Evolutionary conservation across 1,284 basidiomycete genomes (phyloP).

Genomic region (Violaceomyces palustris): DNA sequence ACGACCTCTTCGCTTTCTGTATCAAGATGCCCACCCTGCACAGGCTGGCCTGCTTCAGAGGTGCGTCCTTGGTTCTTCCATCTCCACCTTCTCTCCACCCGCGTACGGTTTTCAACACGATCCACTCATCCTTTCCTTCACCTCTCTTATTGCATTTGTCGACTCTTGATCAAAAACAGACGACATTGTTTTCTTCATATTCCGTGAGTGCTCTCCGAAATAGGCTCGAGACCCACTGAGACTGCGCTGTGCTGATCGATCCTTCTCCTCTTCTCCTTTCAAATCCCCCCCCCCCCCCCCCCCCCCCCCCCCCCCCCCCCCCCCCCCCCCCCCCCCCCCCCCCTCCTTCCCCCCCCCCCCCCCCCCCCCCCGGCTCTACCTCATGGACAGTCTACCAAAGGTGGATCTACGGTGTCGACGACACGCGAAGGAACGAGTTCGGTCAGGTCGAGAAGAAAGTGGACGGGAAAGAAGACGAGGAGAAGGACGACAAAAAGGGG

Average conservation of each 20-base stretch:
- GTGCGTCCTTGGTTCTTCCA: too few relatives aligned
- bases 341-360: too few relatives aligned
- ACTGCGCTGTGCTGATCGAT: background rate
- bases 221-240: too few relatives aligned
- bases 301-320: too few relatives aligned
- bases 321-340: too few relatives aligned
- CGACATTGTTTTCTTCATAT: constrained; percentile 52
- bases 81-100: too few relatives aligned
- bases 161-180: too few relatives aligned
- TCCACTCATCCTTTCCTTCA: too few relatives aligned
- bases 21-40: constrained; percentile 95
- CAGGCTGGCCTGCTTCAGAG: constrained; percentile 73
- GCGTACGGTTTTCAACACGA: too few relatives aligned
- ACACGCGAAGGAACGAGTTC: constrained; percentile 88
- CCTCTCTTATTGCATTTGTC: too few relatives aligned
- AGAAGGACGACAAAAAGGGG: constrained; percentile 1
- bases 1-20: constrained; percentile 75
- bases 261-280: too few relatives aligned
- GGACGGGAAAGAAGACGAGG: constrained; percentile 4
- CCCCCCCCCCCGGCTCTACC: background rate
- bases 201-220: constrained; percentile 8
- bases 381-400: constrained; percentile 59
- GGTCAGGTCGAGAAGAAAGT: constrained; percentile 60
- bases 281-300: too few relatives aligned
- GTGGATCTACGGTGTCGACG: constrained; percentile 93